phyloP scores from a whole-genome alignment of 2,329 filamentous ascomycete species.

The Pochonia chlamydosporia region DNA sequence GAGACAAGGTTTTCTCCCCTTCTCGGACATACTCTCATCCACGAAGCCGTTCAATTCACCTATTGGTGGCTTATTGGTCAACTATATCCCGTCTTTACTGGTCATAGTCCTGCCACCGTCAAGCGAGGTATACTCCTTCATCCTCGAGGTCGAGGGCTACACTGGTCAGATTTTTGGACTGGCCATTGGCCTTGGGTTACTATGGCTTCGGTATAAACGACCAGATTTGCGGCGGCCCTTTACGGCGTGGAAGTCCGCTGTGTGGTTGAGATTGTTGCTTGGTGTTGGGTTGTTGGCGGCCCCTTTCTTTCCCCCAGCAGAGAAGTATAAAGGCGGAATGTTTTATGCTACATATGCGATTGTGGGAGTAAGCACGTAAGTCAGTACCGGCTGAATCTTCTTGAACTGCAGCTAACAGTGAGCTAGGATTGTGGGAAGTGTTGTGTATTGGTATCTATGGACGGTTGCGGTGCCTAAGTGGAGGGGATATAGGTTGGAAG shows the following conservation, averaged over 20 bases:
- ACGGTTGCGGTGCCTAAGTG: constrained; percentile 54
- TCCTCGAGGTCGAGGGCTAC: constrained; percentile 67
- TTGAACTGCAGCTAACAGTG: background rate
- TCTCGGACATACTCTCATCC: constrained; percentile 52
- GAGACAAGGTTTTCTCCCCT: constrained; percentile 64
- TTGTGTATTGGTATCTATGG: constrained; percentile 66
- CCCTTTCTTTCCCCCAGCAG: constrained; percentile 55
- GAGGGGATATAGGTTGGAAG: constrained; percentile 56
- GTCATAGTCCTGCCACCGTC: constrained; percentile 62
- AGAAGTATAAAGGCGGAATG: constrained; percentile 36
- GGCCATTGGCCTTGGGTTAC: constrained; percentile 49
- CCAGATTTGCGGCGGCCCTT: constrained; percentile 59
- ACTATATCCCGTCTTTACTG: constrained; percentile 62
- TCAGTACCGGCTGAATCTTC: constrained; percentile 9
- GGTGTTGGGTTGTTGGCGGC: constrained; percentile 51
- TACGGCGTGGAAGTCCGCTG: constrained; percentile 56
- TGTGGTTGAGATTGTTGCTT: constrained; percentile 48
- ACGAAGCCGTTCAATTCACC: constrained; percentile 63
- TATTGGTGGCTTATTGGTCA: constrained; percentile 60
- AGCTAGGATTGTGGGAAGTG: constrained; percentile 47
- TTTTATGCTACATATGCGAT: constrained; percentile 51
- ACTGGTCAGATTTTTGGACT: constrained; percentile 56
- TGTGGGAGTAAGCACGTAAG: constrained; percentile 48
- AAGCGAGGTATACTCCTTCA: constrained; percentile 64
- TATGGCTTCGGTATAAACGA: constrained; percentile 53